Percentiles rank a stretch among this genome's conserved stretches.
Evolutionary conservation across 192 early-diverging fungal species (phyloP).

Genomic region (Podila minutissima): DNA sequence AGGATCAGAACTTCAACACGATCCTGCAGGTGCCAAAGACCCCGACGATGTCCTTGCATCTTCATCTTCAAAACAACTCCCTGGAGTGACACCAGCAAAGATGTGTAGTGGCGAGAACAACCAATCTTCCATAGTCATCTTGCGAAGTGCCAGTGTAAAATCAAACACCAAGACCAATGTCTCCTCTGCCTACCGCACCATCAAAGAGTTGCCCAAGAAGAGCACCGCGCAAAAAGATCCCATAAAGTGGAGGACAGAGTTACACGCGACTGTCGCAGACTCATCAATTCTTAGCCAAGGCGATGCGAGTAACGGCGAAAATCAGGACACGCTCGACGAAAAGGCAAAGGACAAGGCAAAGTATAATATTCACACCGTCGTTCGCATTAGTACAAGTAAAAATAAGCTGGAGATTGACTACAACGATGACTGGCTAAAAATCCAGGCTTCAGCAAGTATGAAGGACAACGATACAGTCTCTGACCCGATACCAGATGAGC

Average conservation of each 20-base stretch:
- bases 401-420: neutral
- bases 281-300: neutral
- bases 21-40: neutral
- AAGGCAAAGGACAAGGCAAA: neutral
- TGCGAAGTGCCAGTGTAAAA: too few species aligned
- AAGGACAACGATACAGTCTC: too few species aligned
- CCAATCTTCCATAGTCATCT: too few species aligned
- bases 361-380: neutral
- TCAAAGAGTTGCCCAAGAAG: too few species aligned
- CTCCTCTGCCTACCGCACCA: too few species aligned
- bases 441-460: too few species aligned
- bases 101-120: too few species aligned
- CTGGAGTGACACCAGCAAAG: too few species aligned
- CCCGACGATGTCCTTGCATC: neutral
- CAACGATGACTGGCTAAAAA: neutral
- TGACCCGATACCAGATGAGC: too few species aligned
- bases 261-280: neutral
- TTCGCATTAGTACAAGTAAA: neutral
- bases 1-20: slow-evolving; percentile 13
- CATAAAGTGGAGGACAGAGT: too few species aligned
- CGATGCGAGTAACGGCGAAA: neutral
- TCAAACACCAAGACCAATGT: too few species aligned
- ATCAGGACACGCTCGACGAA: neutral
- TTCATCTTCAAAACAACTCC: neutral
- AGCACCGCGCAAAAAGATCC: too few species aligned